Percentiles rank a stretch among this genome's conserved stretches.
phyloP scores from a whole-genome alignment of 2,329 filamentous ascomycete species.

The Fusarium virguliforme region DNA sequence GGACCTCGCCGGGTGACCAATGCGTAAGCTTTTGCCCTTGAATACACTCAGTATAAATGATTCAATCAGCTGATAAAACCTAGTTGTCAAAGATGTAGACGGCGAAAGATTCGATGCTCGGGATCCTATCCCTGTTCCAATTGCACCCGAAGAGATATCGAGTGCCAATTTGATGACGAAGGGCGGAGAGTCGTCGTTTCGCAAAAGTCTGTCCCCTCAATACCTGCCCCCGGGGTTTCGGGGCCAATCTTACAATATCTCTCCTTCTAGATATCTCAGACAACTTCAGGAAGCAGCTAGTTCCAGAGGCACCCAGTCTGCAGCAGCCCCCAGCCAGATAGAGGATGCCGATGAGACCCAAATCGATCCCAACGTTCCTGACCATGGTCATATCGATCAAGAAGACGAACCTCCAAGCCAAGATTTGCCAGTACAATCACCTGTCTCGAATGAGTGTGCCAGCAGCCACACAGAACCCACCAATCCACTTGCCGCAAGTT shows the following conservation, averaged over 20 bases:
- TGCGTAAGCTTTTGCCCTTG: not conserved
- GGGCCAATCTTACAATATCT: not conserved
- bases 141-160: not conserved
- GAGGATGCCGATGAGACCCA: not conserved
- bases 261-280: not conserved
- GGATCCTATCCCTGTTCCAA: not conserved
- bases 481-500: not conserved
- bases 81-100: not conserved
- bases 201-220: not conserved
- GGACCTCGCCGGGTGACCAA: not conserved
- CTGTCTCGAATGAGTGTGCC: not conserved
- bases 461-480: not conserved
- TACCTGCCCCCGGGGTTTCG: not conserved
- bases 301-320: not conserved
- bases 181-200: not conserved
- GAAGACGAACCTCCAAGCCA: not conserved
- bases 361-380: not conserved
- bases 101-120: not conserved
- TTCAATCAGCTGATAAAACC: not conserved
- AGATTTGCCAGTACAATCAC: not conserved
- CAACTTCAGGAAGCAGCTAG: not conserved
- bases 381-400: not conserved
- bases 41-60: not conserved
- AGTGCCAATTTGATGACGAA: not conserved
- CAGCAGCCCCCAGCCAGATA: not conserved